These are phyloP conservation scores for Rhodomyrtus tomentosa DNA, from an alignment of 345 rosid genomes.

Conservation along the genomic window DNA sequence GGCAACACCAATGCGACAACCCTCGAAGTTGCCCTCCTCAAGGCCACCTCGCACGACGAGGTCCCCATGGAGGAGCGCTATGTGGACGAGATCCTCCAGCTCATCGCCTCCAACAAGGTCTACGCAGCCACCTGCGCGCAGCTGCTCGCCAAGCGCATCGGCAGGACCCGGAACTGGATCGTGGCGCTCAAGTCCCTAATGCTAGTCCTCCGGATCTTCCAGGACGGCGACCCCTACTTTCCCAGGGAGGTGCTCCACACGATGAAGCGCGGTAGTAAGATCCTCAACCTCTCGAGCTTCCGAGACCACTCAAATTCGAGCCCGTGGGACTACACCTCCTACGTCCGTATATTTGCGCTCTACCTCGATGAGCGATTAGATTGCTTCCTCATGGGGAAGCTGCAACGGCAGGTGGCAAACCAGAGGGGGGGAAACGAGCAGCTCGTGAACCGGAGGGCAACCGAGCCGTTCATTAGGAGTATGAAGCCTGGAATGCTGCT, in stretches of 20 bases:
- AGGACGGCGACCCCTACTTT: constrained; percentile 70
- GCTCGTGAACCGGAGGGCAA: constrained; percentile 1
- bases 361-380: constrained; percentile 70
- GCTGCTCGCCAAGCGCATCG: constrained; percentile 42
- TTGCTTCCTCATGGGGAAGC: constrained; percentile 57
- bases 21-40: constrained; percentile 65
- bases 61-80: constrained; percentile 60
- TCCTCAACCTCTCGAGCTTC: constrained; percentile 59
- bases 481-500: constrained; percentile 59
- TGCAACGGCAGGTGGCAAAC: constrained; percentile 30
- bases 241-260: constrained; percentile 63
- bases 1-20: constrained; percentile 32
- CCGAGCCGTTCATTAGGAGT: constrained; percentile 24
- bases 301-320: constrained; percentile 56
- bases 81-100: constrained; percentile 34
- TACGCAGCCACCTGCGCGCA: constrained; percentile 26
- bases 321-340: constrained; percentile 72
- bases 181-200: constrained; percentile 73
- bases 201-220: constrained; percentile 66
- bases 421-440: constrained; percentile 1
- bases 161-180: constrained; percentile 68
- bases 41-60: constrained; percentile 73
- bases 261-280: constrained; percentile 64
- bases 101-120: constrained; percentile 39
- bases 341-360: constrained; percentile 46